Evolutionary conservation across 2,329 filamentous ascomycete genomes (phyloP), one percentile per base, ranked within the genome.

Genomic region (Aspergillus fructus): DNA sequence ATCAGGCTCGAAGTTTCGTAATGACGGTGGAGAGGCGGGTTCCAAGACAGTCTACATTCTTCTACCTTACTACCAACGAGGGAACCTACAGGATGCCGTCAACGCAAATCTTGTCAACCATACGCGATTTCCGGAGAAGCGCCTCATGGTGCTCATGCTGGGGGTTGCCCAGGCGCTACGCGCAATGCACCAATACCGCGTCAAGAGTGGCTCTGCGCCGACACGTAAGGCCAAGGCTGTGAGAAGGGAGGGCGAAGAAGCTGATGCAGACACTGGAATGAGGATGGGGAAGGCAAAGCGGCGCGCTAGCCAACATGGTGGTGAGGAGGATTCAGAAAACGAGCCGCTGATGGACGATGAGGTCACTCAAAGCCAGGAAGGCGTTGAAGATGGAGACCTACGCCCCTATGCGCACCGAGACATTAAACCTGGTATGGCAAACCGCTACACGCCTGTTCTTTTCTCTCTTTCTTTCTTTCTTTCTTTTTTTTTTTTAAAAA

Each of bases 31-130:
- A 50, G 76, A 78, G 33, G 81, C 87, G 1, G 85, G 85, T 47
- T 85, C 88, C 61, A 97, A 97, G 80, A 97, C 93, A 0, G 94
- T 97, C 53, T 99, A 99, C 75, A 94, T 99, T 60, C 81, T 99
- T 43, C 83, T 99, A 19, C 94, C 94, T 12, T 99, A 97, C 79
- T 99, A 97, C 79, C 83, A 92, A 67, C 84, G 93, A 64, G 94
- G 94, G 13, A 99, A 99, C 74, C 83, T 99, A 39, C 94, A 99
- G 78, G 94, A 99, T 77, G 89, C 96, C 71, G 97, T 99, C 81
- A 99, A 99, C 75, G 93, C 94, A 62, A 99, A 99, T 76, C 81
- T 97, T 54, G 93, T 99, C 75, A 97, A 97, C 75, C 91, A 96
- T 73, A 90, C 90, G 39, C 84, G 83, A 51, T 97, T 99, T 68